Conservation (phyloP, 2,329 filamentous ascomycete genomes). For the Pseudogymnoascus sp. region DNA sequence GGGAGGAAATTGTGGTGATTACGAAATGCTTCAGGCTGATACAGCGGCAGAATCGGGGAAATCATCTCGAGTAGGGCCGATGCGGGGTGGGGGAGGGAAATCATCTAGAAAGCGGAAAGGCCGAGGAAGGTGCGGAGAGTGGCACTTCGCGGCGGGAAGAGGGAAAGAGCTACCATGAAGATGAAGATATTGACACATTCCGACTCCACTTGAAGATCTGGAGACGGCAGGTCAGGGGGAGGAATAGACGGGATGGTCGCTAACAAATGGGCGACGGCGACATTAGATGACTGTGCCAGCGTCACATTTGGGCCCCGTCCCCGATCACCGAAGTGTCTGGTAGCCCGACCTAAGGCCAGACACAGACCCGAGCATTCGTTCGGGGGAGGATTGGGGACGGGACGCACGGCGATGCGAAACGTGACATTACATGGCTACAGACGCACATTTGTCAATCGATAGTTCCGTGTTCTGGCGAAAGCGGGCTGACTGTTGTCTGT, state of each 20-base stretch:
- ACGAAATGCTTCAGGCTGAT: not conserved
- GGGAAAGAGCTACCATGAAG: not conserved
- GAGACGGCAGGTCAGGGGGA: not conserved
- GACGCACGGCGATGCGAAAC: not conserved
- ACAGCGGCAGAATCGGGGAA: not conserved
- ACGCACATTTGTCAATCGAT: not conserved
- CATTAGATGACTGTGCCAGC: not conserved
- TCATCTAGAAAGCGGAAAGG: not conserved
- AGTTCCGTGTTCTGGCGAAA: not conserved
- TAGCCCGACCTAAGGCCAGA: not conserved
- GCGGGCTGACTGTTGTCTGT: not conserved
- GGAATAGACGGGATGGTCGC: not conserved
- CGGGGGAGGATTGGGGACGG: too few relatives aligned
- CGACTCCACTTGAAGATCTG: not conserved
- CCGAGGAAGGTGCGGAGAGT: not conserved
- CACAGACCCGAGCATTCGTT: not conserved
- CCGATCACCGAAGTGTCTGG: not conserved
- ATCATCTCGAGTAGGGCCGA: not conserved
- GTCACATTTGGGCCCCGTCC: not conserved
- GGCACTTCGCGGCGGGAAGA: not conserved
- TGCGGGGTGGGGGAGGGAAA: not conserved
- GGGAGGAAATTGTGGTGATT: not conserved
- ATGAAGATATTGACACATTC: not conserved
- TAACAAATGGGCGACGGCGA: not conserved
- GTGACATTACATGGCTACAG: not conserved